These are phyloP conservation scores for Trichoderma endophyticum DNA, from an alignment of 2,329 filamentous ascomycete genomes.

Conservation along the genomic window DNA sequence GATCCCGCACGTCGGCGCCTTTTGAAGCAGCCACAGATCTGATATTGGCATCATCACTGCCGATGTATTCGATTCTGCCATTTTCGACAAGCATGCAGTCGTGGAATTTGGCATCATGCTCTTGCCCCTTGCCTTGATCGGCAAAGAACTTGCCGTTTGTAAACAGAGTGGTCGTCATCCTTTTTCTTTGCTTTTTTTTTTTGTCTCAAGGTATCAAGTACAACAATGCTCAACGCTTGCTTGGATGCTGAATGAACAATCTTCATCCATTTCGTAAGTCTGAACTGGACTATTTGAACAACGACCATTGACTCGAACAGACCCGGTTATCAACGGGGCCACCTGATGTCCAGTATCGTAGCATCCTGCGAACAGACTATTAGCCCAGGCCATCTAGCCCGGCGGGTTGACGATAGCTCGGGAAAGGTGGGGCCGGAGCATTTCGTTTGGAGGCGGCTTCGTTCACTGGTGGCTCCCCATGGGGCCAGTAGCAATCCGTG, in stretches of 20 bases:
- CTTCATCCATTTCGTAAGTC: not conserved
- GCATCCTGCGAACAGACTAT: not conserved
- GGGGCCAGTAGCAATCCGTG: not conserved
- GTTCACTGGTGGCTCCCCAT: not conserved
- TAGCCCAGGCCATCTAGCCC: slow-evolving; percentile 2
- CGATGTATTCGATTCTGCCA: slow-evolving; percentile 7
- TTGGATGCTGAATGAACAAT: not conserved
- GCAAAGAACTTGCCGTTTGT: slow-evolving; percentile 10
- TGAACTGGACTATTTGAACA: not conserved
- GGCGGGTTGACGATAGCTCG: not conserved
- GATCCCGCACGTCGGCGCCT: not conserved
- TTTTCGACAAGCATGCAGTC: slow-evolving; percentile 10
- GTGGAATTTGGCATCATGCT: not conserved
- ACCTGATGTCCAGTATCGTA: not conserved
- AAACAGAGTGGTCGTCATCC: not conserved
- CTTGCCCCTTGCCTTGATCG: not conserved
- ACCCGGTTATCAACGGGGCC: slow-evolving; percentile 2
- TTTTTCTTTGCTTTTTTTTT: not conserved
- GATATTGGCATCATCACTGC: not conserved
- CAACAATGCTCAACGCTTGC: not conserved
- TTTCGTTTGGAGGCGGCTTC: not conserved
- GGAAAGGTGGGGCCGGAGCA: slow-evolving; percentile 3
- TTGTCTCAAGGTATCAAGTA: not conserved
- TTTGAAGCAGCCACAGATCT: not conserved
- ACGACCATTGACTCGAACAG: not conserved